Conservation (phyloP, 306 rosid genomes). For the Trichosanthes truncata region DNA sequence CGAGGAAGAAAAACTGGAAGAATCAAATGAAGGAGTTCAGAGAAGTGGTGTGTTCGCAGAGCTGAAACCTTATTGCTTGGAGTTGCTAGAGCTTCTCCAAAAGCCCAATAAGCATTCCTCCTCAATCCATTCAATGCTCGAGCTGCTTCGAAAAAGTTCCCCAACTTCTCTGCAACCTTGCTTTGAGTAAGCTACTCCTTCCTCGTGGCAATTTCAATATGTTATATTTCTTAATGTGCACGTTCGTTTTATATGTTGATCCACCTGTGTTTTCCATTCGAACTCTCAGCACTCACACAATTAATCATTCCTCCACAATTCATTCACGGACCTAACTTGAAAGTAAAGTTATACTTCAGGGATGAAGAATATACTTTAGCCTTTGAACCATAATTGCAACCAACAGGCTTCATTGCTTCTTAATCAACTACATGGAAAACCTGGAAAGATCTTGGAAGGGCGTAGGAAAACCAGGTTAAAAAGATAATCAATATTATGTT, state of each 20-base stretch:
- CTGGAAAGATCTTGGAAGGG: neutral
- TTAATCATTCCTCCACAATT: neutral
- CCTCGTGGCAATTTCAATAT: neutral
- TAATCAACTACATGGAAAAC: neutral
- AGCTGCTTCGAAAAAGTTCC: constrained; percentile 41
- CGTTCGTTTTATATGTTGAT: neutral
- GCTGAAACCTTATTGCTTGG: constrained; percentile 46
- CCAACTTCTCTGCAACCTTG: constrained; percentile 52
- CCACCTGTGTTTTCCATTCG: neutral
- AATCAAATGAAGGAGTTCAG: constrained; percentile 7
- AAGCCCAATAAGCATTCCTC: constrained; percentile 46
- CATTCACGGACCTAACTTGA: neutral
- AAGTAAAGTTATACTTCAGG: neutral
- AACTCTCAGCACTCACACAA: neutral
- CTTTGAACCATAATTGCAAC: neutral
- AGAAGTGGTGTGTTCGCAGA: constrained; percentile 35
- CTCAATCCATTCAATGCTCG: constrained; percentile 35
- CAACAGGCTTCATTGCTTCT: neutral
- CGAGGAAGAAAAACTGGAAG: constrained; percentile 7
- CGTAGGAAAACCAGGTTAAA: neutral
- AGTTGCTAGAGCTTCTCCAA: constrained; percentile 63
- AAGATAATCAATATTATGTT: neutral
- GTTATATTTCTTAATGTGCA: neutral
- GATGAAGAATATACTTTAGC: neutral
- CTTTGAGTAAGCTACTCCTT: constrained; percentile 44